phyloP scores from a whole-genome alignment of 2,329 filamentous ascomycete species.

The Phaeosphaeria sp. region DNA sequence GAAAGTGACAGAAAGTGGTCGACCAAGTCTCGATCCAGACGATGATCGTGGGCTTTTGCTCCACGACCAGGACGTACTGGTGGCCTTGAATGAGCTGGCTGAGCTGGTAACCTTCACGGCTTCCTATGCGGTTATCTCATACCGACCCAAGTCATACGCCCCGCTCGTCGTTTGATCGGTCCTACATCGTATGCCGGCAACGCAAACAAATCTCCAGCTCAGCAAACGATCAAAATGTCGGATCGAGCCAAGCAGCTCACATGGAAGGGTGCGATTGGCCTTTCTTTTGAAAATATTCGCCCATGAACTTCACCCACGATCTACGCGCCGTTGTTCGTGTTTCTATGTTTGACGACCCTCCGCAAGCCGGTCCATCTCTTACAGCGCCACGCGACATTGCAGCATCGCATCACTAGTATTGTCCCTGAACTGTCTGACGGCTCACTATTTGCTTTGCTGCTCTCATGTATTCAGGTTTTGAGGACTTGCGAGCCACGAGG shows the following conservation, averaged over 20 bases:
- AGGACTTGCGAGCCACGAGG: constrained; percentile 12
- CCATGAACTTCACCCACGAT: neutral
- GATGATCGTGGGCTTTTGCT: neutral
- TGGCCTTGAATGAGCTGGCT: neutral
- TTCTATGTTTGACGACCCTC: neutral
- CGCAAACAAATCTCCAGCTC: neutral
- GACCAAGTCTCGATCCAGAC: neutral
- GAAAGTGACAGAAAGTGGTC: neutral
- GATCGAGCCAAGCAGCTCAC: neutral
- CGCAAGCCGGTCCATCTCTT: neutral
- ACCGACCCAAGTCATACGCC: constrained; percentile 19
- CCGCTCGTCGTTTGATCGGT: neutral
- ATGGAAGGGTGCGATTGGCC: neutral
- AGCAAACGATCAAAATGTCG: neutral
- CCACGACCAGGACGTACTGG: neutral
- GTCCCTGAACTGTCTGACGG: neutral
- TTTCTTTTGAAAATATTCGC: neutral
- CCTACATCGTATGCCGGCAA: constrained; percentile 1
- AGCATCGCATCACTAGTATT: neutral
- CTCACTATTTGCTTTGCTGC: neutral
- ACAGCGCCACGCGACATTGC: neutral
- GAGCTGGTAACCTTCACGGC: constrained; percentile 1
- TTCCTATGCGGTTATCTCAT: constrained; percentile 12
- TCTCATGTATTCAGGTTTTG: neutral
- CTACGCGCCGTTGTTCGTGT: neutral